Evolutionary conservation across 2,329 filamentous ascomycete species (phyloP).

Genomic region (Moelleriella libera): DNA sequence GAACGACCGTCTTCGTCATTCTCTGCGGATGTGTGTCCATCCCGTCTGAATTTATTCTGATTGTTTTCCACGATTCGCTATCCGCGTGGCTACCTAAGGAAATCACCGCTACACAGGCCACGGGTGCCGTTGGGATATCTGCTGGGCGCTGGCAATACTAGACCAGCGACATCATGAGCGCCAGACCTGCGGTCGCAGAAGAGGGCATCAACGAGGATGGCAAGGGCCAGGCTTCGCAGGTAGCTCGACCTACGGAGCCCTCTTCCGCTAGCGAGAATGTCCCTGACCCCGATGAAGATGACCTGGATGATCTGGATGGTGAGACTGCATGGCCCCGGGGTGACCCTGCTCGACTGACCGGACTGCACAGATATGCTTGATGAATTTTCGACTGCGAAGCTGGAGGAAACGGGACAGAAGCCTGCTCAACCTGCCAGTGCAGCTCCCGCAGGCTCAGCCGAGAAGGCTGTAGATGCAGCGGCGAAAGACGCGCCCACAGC

Average conservation of each 20-base stretch:
- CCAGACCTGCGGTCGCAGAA: constrained; percentile 8
- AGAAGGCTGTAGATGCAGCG: constrained; percentile 9
- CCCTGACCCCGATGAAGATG: constrained; percentile 88
- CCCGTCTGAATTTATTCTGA: too few relatives aligned
- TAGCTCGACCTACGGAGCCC: background rate
- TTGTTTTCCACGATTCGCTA: too few relatives aligned
- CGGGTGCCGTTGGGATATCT: too few relatives aligned
- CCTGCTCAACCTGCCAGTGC: constrained; percentile 10
- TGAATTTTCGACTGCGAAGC: constrained; percentile 61
- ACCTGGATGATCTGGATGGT: constrained; percentile 86
- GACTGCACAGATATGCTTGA: constrained; percentile 64
- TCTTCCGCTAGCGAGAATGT: constrained; percentile 33
- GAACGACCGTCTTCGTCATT: too few relatives aligned
- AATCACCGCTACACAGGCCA: too few relatives aligned
- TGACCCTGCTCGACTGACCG: too few relatives aligned
- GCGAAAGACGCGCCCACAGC: constrained; percentile 8
- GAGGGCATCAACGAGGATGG: constrained; percentile 9
- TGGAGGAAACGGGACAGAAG: constrained; percentile 14
- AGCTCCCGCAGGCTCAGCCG: constrained; percentile 6
- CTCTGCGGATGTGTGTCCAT: too few relatives aligned
- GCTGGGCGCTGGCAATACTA: background rate
- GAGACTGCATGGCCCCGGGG: constrained; percentile 8
- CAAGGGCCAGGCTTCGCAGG: constrained; percentile 5
- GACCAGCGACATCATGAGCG: constrained; percentile 6
- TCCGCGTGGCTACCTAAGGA: too few relatives aligned